Percentiles rank a stretch among this genome's conserved stretches.
Conservation (phyloP, 2,329 filamentous ascomycete genomes). For the Gyromitra esculenta region DNA sequence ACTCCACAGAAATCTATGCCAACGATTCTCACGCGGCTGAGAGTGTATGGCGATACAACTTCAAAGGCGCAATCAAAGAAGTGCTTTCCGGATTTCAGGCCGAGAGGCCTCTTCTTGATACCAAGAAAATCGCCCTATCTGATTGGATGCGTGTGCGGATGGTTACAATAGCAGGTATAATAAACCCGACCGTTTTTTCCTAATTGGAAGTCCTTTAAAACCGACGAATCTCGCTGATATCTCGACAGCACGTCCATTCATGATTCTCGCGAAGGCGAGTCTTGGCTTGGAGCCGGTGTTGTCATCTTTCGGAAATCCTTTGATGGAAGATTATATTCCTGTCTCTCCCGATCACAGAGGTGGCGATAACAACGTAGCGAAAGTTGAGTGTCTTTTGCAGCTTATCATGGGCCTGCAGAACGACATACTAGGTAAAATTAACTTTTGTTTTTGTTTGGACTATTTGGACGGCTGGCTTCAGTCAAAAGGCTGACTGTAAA, state of each 20-base stretch:
- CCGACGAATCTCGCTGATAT: conserved; percentile 28
- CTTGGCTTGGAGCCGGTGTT: conserved; percentile 54
- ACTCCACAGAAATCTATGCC: conserved; percentile 50
- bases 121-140: conserved; percentile 50
- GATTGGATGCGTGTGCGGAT: conserved; percentile 58
- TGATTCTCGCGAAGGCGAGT: conserved; percentile 57
- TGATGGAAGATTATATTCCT: conserved; percentile 36
- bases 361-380: conserved; percentile 48
- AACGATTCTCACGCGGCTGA: conserved; percentile 34
- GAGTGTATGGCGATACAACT: conserved; percentile 53
- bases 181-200: conserved; percentile 5
- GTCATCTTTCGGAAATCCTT: conserved; percentile 55
- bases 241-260: conserved; percentile 56
- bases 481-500: conserved; percentile 18
- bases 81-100: conserved; percentile 55
- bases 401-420: conserved; percentile 57
- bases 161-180: conserved; percentile 57
- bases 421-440: conserved; percentile 56
- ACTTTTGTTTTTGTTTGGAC: background rate
- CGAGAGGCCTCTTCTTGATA: conserved; percentile 56
- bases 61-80: conserved; percentile 55
- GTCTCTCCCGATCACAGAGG: conserved; percentile 9
- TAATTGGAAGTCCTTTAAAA: background rate
- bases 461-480: background rate
- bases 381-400: conserved; percentile 56